Percentiles rank a stretch among this genome's conserved stretches.
These are phyloP conservation scores for Fusarium ramigenum DNA, from an alignment of 2,329 filamentous ascomycete genomes.

Conservation along the genomic window DNA sequence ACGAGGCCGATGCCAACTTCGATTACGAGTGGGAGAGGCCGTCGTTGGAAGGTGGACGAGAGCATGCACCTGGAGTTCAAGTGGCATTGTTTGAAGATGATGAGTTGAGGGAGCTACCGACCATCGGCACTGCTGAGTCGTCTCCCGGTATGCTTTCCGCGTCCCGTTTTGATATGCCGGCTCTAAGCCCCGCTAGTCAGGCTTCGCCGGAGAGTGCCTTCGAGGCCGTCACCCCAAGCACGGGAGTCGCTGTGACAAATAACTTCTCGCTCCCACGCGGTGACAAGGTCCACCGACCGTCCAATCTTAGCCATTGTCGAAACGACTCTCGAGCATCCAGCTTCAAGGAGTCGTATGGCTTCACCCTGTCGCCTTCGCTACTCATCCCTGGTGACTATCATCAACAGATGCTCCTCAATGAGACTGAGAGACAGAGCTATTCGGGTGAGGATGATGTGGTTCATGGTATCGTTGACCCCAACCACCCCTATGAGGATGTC, in stretches of 20 bases:
- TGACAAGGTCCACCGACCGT: constrained; percentile 47
- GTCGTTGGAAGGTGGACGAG: constrained; percentile 57
- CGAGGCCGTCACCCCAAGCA: constrained; percentile 57
- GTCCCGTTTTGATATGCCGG: constrained; percentile 54
- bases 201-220: constrained; percentile 52
- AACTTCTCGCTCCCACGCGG: constrained; percentile 63
- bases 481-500: constrained; percentile 33
- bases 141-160: constrained; percentile 44
- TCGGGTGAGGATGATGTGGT: constrained; percentile 48
- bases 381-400: constrained; percentile 69
- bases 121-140: constrained; percentile 25
- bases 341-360: constrained; percentile 68
- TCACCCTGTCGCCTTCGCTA: constrained; percentile 68
- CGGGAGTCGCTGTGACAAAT: constrained; percentile 50
- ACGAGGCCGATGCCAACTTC: constrained; percentile 73
- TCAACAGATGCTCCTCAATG: constrained; percentile 58
- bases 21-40: constrained; percentile 72
- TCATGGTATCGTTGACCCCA: constrained; percentile 28
- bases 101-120: constrained; percentile 36
- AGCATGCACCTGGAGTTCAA: constrained; percentile 35
- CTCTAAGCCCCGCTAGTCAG: constrained; percentile 61
- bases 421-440: constrained; percentile 41
- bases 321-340: constrained; percentile 60
- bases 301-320: constrained; percentile 48
- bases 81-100: constrained; percentile 39